Base-by-base conservation (phyloP, 2,329 filamentous ascomycete genomes). In the Alternaria hordeiaustralica region DNA sequence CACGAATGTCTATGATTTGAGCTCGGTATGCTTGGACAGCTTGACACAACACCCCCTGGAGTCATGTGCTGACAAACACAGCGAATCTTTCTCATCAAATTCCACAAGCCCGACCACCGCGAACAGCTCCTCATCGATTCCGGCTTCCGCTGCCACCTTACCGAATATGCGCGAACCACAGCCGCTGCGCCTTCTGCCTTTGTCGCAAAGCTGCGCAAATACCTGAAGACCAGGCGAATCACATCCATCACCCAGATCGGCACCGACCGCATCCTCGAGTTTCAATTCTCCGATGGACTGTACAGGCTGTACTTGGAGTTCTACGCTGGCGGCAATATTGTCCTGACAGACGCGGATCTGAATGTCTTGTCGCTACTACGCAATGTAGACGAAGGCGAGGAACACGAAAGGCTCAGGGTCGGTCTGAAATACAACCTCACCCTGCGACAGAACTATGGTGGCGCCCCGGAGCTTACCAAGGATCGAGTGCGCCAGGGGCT, bases 1-100 rank as follows among this genome's bases (percentile, higher is more conserved):
- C 55, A 89, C 92, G 66, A 99, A 99, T 78, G 90, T 97, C 79
- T 98, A 99, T 83, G 96, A 99, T 80, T 88, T 99, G 63, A 97
- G 93, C 66, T 94, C 94, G 69, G 86, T 88, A 82, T 33, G 82
- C 58, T 21, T 30, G 10, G 11, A 6, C 12, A 12, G 15, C 15
- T n/a, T 13, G 5, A 44, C 15, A 44, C 21, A 21, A 4, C n/a
- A n/a, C 10, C 12, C 10, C 64, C 71, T 15, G 72, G 65, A 45
- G 28, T 46, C n/a, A 25, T 26, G 45, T 61, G 87, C 60, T 59
- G 10, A 59, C 12, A 2, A 6, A 6, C 2, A 36, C 28, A 87
- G 83, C 94, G 95, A 77, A 97, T 98, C 76, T 93, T 98, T 76
- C 89, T 98, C 25, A 87, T 99, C 80, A 98, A 97, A 78, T 96